Percentiles rank a stretch among this genome's conserved stretches.
These are phyloP conservation scores for Flaveria floridana DNA, from an alignment of 140 eudicot genomes.

Conservation along the genomic window DNA sequence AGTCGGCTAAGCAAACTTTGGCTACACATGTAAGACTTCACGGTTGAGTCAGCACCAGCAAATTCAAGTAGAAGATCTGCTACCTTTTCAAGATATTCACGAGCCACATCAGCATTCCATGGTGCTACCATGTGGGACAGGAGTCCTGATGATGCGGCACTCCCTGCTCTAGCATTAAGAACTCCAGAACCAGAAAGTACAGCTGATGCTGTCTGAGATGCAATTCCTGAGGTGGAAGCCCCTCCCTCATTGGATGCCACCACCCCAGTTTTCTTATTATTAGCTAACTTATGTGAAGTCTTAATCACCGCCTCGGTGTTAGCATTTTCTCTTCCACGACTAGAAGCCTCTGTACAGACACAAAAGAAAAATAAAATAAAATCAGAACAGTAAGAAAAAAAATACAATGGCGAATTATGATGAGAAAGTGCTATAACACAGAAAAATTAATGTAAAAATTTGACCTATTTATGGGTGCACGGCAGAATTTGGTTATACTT, in stretches of 20 bases:
- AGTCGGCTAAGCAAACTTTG: conserved; percentile 92
- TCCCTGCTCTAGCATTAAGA: conserved; percentile 90
- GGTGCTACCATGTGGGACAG: conserved; percentile 86
- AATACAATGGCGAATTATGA: neutral
- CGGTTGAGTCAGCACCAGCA: conserved; percentile 85
- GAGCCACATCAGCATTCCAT: conserved; percentile 87
- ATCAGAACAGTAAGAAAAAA: conserved; percentile 25
- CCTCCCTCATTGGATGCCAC: conserved; percentile 61
- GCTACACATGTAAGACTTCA: conserved; percentile 88
- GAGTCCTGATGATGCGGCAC: conserved; percentile 92
- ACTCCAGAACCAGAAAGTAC: conserved; percentile 97
- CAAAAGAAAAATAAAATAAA: conserved; percentile 8
- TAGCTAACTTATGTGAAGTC: conserved; percentile 48
- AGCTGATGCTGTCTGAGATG: conserved; percentile 89
- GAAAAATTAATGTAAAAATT: neutral
- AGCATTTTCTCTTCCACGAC: conserved; percentile 79
- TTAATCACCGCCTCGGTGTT: conserved; percentile 52
- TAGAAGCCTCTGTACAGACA: conserved; percentile 72
- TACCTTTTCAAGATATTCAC: conserved; percentile 87
- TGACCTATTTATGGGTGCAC: neutral
- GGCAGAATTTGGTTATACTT: neutral
- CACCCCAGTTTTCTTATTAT: conserved; percentile 56
- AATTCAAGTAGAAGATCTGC: conserved; percentile 94
- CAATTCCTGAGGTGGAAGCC: conserved; percentile 74
- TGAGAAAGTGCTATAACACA: neutral